Conservation (phyloP, 164 flowering plant genomes). For the Euptelea pleiosperma region DNA sequence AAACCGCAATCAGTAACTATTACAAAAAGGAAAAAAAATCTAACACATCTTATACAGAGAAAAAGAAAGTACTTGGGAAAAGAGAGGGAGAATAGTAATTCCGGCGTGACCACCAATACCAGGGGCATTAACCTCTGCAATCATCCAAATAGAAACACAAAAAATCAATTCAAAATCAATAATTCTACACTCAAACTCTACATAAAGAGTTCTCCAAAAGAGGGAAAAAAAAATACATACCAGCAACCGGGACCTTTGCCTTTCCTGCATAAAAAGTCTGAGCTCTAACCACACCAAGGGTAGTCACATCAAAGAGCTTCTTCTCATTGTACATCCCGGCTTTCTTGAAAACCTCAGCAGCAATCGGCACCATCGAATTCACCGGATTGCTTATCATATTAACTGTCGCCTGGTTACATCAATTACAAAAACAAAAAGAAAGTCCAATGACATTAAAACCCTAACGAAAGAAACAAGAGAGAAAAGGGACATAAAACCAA, state of each 20-base stretch:
- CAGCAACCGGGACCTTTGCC: constrained; percentile 66
- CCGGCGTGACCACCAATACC: constrained; percentile 99
- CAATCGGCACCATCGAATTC: constrained; percentile 96
- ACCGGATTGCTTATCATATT: constrained; percentile 98
- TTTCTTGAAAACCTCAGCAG: constrained; percentile 92
- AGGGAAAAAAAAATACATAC: constrained; percentile 34
- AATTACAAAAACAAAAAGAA: neutral
- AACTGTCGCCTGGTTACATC: constrained; percentile 61
- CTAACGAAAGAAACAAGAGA: neutral
- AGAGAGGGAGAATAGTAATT: constrained; percentile 88
- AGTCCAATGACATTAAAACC: neutral
- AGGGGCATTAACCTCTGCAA: constrained; percentile 82
- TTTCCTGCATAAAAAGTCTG: constrained; percentile 94
- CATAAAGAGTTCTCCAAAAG: neutral
- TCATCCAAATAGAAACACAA: constrained; percentile 8
- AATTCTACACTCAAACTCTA: neutral
- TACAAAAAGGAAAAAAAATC: too few species aligned
- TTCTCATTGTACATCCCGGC: constrained; percentile 79
- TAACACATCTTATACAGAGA: too few species aligned
- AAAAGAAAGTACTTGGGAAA: constrained; percentile 63
- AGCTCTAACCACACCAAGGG: constrained; percentile 92
- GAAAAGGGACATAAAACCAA: too few species aligned
- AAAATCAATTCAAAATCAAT: neutral
- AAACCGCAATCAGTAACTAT: neutral
- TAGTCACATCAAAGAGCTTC: constrained; percentile 93